phyloP scores from a whole-genome alignment of 768 basidiomycete genomes.

The Mycena olivaceomarginata region DNA sequence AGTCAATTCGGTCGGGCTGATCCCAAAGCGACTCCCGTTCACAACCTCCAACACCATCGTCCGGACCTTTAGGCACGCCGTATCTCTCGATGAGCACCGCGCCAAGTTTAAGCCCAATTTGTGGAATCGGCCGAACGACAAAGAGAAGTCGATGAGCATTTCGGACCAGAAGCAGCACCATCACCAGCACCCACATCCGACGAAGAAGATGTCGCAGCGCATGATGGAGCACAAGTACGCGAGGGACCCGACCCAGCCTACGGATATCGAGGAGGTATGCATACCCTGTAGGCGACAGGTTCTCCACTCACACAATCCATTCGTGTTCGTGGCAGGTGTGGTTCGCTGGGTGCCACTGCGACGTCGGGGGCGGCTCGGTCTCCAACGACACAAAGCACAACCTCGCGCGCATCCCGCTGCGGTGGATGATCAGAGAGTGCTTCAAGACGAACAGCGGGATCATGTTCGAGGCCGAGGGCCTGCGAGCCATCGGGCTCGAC shows the following conservation, averaged over 20 bases:
- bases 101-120: conserved; percentile 70
- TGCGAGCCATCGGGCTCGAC: conserved; percentile 66
- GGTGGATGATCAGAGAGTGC: conserved; percentile 85
- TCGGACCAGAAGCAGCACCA: conserved; percentile 35
- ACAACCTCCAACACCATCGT: conserved; percentile 74
- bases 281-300: conserved; percentile 38
- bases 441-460: conserved; percentile 76
- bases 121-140: conserved; percentile 16
- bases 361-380: conserved; percentile 75
- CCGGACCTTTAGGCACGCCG: conserved; percentile 76
- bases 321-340: conserved; percentile 11
- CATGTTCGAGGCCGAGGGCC: conserved; percentile 69
- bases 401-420: conserved; percentile 72
- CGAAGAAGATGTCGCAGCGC: conserved; percentile 29
- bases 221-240: conserved; percentile 53
- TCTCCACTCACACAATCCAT: conserved; percentile 50
- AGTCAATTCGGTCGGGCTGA: conserved; percentile 77
- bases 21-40: conserved; percentile 74
- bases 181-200: conserved; percentile 3
- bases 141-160: conserved; percentile 40
- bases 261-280: conserved; percentile 63
- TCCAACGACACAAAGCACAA: conserved; percentile 61
- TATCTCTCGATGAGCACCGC: conserved; percentile 78
- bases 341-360: conserved; percentile 58
- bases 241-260: conserved; percentile 42